Evolutionary conservation across 768 basidiomycete genomes (phyloP).

Genomic region (Pleurotus djamor): DNA sequence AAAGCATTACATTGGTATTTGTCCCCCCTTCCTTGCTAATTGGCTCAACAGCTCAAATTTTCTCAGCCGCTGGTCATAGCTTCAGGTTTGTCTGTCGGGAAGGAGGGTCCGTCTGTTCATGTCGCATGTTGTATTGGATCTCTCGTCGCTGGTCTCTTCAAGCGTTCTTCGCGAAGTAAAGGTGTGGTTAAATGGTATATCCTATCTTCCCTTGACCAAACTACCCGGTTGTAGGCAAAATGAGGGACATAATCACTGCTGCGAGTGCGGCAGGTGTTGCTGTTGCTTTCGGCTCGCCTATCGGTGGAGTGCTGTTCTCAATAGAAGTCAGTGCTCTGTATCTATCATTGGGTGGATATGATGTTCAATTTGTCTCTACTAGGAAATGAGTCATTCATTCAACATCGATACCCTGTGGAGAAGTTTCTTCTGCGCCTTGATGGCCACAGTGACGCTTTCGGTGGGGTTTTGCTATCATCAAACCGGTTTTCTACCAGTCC

Average conservation of each 20-base stretch:
- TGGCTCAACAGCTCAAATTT: background rate
- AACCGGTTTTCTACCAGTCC: background rate
- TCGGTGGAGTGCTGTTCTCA: slow-evolving; percentile 96
- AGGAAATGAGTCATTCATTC: slow-evolving; percentile 99
- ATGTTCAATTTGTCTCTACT: slow-evolving; percentile 3
- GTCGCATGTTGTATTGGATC: slow-evolving; percentile 94
- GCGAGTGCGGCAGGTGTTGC: slow-evolving; percentile 98
- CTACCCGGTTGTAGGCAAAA: slow-evolving; percentile 49
- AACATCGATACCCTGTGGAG: slow-evolving; percentile 99
- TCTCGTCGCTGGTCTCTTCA: slow-evolving; percentile 84
- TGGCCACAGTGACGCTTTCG: slow-evolving; percentile 94
- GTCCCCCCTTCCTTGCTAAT: background rate
- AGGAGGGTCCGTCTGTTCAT: slow-evolving; percentile 98
- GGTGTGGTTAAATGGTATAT: slow-evolving; percentile 39
- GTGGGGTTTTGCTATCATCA: slow-evolving; percentile 47
- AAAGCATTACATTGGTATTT: slow-evolving; percentile 88
- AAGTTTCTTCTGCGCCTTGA: slow-evolving; percentile 95
- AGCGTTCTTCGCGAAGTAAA: slow-evolving; percentile 83
- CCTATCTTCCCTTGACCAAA: background rate
- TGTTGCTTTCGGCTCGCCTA: slow-evolving; percentile 97
- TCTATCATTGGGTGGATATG: background rate
- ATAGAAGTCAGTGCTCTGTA: slow-evolving; percentile 69
- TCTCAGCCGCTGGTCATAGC: slow-evolving; percentile 94
- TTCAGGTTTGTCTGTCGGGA: slow-evolving; percentile 95
- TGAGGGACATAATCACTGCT: slow-evolving; percentile 90